Evolutionary conservation across 768 basidiomycete species (phyloP).

Genomic region (Cystofilobasidium macerans): DNA sequence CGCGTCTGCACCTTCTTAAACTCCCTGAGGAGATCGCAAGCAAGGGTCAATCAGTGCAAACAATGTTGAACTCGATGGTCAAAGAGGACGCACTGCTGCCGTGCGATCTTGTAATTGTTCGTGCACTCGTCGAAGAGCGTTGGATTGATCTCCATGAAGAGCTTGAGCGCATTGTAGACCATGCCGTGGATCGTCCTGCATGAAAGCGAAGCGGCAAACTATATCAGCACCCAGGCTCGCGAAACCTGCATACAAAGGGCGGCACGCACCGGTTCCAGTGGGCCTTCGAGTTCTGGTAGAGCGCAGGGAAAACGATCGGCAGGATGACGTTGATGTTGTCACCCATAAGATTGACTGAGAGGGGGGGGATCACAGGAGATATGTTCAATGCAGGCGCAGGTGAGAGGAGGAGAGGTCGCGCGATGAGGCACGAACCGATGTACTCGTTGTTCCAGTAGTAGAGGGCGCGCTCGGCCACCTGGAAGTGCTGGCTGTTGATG

Average conservation of each 20-base stretch:
- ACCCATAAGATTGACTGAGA: slow-evolving; percentile 98
- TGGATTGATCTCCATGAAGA: slow-evolving; percentile 99
- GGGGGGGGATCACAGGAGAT: too few species aligned
- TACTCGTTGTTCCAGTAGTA: slow-evolving; percentile 99
- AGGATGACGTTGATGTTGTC: slow-evolving; percentile 80
- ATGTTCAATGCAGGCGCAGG: too few species aligned
- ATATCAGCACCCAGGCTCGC: too few species aligned
- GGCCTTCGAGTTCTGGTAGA: slow-evolving; percentile 89
- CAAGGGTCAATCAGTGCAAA: neutral
- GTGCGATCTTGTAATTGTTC: slow-evolving; percentile 81
- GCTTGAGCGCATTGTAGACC: slow-evolving; percentile 95
- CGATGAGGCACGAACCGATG: too few species aligned
- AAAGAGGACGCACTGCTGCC: slow-evolving; percentile 56
- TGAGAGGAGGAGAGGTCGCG: too few species aligned
- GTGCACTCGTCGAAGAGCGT: slow-evolving; percentile 88
- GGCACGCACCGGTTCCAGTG: slow-evolving; percentile 90
- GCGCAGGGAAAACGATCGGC: slow-evolving; percentile 90
- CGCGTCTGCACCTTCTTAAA: slow-evolving; percentile 69
- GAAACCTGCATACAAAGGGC: too few species aligned
- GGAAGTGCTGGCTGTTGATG: slow-evolving; percentile 99
- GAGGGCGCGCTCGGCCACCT: slow-evolving; percentile 92
- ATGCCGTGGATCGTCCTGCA: slow-evolving; percentile 94
- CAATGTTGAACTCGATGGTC: neutral
- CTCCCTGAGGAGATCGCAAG: slow-evolving; percentile 45
- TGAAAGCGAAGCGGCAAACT: too few species aligned